A percentile compares a stretch with the other conserved stretches of the same genome.
phyloP scores from a whole-genome alignment of 495 filamentous ascomycete genomes.

The Podospora anserina region DNA sequence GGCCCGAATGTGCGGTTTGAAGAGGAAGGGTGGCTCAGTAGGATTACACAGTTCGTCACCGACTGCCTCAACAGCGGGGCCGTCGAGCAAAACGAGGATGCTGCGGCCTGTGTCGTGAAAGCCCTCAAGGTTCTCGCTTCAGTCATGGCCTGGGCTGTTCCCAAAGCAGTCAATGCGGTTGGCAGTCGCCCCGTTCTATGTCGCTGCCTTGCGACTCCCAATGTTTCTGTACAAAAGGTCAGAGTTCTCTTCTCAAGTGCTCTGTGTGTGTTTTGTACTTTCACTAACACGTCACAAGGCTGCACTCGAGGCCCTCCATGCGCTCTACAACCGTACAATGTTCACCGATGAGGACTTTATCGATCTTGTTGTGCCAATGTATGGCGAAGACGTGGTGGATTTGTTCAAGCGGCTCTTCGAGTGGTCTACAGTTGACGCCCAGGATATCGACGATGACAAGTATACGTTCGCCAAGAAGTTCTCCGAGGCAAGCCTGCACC shows the following conservation, averaged over 20 bases:
- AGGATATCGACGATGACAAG: conserved; percentile 82
- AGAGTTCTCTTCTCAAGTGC: conserved; percentile 2
- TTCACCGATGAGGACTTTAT: conserved; percentile 78
- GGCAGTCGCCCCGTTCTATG: conserved; percentile 69
- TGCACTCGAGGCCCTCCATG: conserved; percentile 77
- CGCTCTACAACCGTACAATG: conserved; percentile 69
- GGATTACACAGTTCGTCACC: conserved; percentile 69
- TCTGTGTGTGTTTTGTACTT: conserved; percentile 13
- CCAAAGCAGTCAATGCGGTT: conserved; percentile 69
- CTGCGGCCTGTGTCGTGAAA: conserved; percentile 67
- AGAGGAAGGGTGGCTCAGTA: conserved; percentile 79
- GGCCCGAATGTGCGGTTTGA: conserved; percentile 64
- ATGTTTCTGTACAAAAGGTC: conserved; percentile 61
- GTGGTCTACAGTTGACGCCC: conserved; percentile 75
- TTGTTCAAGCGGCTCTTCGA: conserved; percentile 75
- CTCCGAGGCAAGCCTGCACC: conserved; percentile 58
- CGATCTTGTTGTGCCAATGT: conserved; percentile 75
- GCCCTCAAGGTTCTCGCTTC: conserved; percentile 72
- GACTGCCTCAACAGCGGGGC: conserved; percentile 64
- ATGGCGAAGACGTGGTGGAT: conserved; percentile 62
- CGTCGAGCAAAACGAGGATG: conserved; percentile 57
- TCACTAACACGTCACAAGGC: conserved; percentile 49
- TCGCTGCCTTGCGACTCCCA: conserved; percentile 66
- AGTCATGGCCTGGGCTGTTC: conserved; percentile 77
- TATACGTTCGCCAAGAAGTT: conserved; percentile 91